These are phyloP conservation scores for Populus simonii DNA, from an alignment of 345 rosid genomes.

Conservation along the genomic window DNA sequence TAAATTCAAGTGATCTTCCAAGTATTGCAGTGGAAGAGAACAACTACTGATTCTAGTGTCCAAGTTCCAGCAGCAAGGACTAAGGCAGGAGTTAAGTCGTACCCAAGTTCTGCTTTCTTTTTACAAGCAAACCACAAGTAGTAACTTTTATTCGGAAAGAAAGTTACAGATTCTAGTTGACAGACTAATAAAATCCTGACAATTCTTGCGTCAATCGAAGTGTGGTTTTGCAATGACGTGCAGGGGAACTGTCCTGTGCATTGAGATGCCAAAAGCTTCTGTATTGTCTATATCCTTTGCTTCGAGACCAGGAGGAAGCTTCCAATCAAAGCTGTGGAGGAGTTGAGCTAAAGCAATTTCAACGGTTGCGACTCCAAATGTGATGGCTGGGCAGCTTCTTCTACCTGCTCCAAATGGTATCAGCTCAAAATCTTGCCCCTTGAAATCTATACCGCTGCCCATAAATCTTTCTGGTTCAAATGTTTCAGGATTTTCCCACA, in stretches of 20 bases:
- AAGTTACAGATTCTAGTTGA: not conserved
- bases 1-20: not conserved
- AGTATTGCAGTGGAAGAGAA: too few species aligned
- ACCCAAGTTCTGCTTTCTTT: not conserved
- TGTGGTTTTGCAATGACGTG: slow-evolving; percentile 18
- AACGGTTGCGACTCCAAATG: not conserved
- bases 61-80: too few species aligned
- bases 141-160: not conserved
- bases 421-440: slow-evolving; percentile 17
- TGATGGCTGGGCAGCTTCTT: slow-evolving; percentile 22
- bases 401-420: slow-evolving; percentile 25
- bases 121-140: not conserved
- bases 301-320: slow-evolving; percentile 18
- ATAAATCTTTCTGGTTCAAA: slow-evolving; percentile 18
- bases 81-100: too few species aligned
- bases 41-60: too few species aligned
- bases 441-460: slow-evolving; percentile 18
- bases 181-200: not conserved
- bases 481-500: slow-evolving; percentile 13
- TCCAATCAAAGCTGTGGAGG: slow-evolving; percentile 24
- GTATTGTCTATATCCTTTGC: slow-evolving; percentile 21
- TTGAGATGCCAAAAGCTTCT: slow-evolving; percentile 29
- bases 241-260: slow-evolving; percentile 23
- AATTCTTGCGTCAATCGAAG: not conserved
- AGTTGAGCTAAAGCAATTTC: slow-evolving; percentile 20